phyloP scores from a whole-genome alignment of 1,284 basidiomycete species.

The Fereydounia khargensis region DNA sequence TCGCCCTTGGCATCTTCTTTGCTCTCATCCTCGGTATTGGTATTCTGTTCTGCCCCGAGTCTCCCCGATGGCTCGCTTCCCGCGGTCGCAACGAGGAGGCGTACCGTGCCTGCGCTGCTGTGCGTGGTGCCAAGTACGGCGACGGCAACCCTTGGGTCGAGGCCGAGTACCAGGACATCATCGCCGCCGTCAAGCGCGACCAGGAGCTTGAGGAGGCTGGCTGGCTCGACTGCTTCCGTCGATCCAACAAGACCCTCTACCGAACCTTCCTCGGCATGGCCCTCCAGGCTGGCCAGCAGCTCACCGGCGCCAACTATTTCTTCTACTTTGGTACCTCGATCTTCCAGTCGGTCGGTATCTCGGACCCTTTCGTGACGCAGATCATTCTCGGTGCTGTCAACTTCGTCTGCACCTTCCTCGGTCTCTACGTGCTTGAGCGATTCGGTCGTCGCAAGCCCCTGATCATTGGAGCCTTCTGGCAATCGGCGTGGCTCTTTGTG shows the following conservation, averaged over 20 bases:
- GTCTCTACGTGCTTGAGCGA: slow-evolving; percentile 65
- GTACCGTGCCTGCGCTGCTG: slow-evolving; percentile 62
- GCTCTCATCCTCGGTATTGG: slow-evolving; percentile 67
- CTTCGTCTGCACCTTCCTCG: slow-evolving; percentile 64
- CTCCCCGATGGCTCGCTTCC: slow-evolving; percentile 67
- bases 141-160: slow-evolving; percentile 45
- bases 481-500: slow-evolving; percentile 72
- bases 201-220: slow-evolving; percentile 13
- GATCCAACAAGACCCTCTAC: slow-evolving; percentile 47
- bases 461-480: slow-evolving; percentile 63
- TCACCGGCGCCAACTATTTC: slow-evolving; percentile 67
- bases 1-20: slow-evolving; percentile 72
- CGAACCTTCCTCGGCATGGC: slow-evolving; percentile 62
- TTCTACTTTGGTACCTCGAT: slow-evolving; percentile 64
- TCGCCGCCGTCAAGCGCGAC: slow-evolving; percentile 37
- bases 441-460: slow-evolving; percentile 64
- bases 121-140: slow-evolving; percentile 63
- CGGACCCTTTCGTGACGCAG: slow-evolving; percentile 65
- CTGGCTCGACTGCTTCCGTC: slow-evolving; percentile 53
- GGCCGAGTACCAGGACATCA: slow-evolving; percentile 50
- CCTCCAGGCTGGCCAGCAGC: slow-evolving; percentile 72
- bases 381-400: slow-evolving; percentile 66
- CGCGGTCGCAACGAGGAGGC: slow-evolving; percentile 64
- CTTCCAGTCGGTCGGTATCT: slow-evolving; percentile 69
- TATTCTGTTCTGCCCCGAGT: slow-evolving; percentile 74